Evolutionary conservation across 2,329 filamentous ascomycete genomes (phyloP), one percentile per base, ranked within the genome.

Genomic region (Sporothrix brunneoviolacea): DNA sequence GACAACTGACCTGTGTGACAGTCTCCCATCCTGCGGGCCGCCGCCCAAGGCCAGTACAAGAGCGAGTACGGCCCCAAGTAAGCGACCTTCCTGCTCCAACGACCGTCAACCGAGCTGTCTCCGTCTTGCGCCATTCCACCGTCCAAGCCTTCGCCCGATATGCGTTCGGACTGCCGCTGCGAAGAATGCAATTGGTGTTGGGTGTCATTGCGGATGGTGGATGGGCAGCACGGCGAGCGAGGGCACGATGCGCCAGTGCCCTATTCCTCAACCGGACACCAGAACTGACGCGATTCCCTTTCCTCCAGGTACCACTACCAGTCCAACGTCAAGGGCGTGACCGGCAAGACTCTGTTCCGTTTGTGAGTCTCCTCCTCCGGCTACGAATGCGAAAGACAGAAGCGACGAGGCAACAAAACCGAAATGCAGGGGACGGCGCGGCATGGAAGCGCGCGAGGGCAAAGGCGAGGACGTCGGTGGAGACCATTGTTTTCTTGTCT

Each of bases 51-150:
- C 41, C 58, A 65, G 55, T 84, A 82, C 74, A 76, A 75, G 70
- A 83, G 79, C 70, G 70, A 74, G 58, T 83, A 80, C 65, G 81
- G 79, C 64, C 82, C 82, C 48, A 84, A 82, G 82, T 84, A 79
- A 70, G 74, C 69, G 65, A 19, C 39, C 4, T 28, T n/a, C 28
- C 21, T 9, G 15, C 3, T 19, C 19, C 3, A 28, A 28, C 10
- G 6, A 10, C 6, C 5, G 24, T 28, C 24, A 10, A n/a, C n/a
- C n/a, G n/a, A n/a, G n/a, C n/a, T n/a, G n/a, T n/a, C n/a, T n/a
- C n/a, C n/a, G n/a, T n/a, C n/a, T n/a, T n/a, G n/a, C n/a, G n/a
- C n/a, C n/a, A n/a, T n/a, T n/a, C n/a, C n/a, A n/a, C n/a, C n/a
- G n/a, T n/a, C n/a, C n/a, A n/a, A n/a, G n/a, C n/a, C n/a, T n/a